Evolutionary conservation across 345 rosid species (phyloP).

Genomic region (Salix koriyanagi): DNA sequence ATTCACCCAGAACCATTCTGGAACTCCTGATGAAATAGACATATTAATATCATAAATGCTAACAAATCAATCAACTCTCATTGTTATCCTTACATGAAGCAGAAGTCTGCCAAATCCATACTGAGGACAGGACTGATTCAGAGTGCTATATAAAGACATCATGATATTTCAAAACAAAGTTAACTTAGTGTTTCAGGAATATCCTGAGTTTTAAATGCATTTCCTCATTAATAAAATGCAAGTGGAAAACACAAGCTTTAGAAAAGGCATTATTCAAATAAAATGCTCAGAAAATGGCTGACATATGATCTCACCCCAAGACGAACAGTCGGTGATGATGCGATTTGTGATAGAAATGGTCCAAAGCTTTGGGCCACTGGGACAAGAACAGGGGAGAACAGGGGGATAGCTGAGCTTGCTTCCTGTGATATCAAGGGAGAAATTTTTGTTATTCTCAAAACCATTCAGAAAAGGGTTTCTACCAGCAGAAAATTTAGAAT

Average conservation of each 20-base stretch:
- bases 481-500: background rate
- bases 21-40: background rate
- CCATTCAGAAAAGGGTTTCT: background rate
- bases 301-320: constrained; percentile 58
- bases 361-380: constrained; percentile 94
- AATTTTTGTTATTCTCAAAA: constrained; percentile 1
- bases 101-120: background rate
- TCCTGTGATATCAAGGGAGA: constrained; percentile 48
- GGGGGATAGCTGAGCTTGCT: constrained; percentile 81
- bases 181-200: background rate
- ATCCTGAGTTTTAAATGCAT: background rate
- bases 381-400: constrained; percentile 91
- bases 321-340: constrained; percentile 71
- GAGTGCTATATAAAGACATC: background rate
- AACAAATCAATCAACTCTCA: background rate
- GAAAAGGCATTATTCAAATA: constrained; percentile 1
- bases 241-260: background rate
- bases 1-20: background rate
- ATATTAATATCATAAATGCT: background rate
- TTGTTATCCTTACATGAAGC: background rate
- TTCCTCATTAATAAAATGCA: background rate
- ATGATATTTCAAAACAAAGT: background rate
- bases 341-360: constrained; percentile 73
- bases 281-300: constrained; percentile 6
- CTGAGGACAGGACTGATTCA: background rate